These are phyloP conservation scores for Podospora tetraspora DNA, from an alignment of 495 filamentous ascomycete species.

Conservation along the genomic window DNA sequence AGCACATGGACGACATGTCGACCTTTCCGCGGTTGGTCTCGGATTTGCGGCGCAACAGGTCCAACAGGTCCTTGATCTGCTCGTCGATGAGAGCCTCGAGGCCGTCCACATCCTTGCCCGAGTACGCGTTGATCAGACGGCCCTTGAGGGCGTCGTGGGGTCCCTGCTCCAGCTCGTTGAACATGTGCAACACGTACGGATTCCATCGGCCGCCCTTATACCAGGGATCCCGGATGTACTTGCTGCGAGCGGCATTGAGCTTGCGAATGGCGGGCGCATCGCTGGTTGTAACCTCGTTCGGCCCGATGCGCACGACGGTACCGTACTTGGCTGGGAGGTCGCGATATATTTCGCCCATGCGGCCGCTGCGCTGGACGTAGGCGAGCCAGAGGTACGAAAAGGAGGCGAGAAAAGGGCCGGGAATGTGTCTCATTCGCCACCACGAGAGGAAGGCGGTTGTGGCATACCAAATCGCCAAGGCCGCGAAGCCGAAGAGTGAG, in stretches of 20 bases:
- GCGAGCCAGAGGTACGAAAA: slow-evolving; percentile 24
- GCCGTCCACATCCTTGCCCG: slow-evolving; percentile 32
- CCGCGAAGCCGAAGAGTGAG: neutral
- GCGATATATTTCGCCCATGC: slow-evolving; percentile 32
- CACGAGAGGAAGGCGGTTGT: slow-evolving; percentile 16
- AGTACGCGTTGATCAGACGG: slow-evolving; percentile 31
- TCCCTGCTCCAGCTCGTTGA: slow-evolving; percentile 23
- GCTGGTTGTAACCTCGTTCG: slow-evolving; percentile 43
- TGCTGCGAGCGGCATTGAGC: slow-evolving; percentile 29
- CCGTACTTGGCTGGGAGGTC: slow-evolving; percentile 39
- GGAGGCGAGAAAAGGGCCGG: slow-evolving; percentile 21
- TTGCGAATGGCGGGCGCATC: slow-evolving; percentile 35
- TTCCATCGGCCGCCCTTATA: slow-evolving; percentile 20
- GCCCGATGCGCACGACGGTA: slow-evolving; percentile 45
- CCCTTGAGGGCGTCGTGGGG: slow-evolving; percentile 23
- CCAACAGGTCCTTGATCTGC: neutral
- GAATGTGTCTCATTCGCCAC: slow-evolving; percentile 25
- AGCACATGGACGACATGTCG: slow-evolving; percentile 38
- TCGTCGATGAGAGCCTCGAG: slow-evolving; percentile 5
- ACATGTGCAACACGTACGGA: slow-evolving; percentile 30
- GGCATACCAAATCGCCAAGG: neutral
- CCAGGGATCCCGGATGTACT: slow-evolving; percentile 33
- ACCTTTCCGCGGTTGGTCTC: slow-evolving; percentile 13
- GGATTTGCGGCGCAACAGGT: neutral
- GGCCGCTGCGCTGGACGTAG: neutral